A percentile compares a stretch with the other conserved stretches of the same genome.
Conservation (phyloP, 352 stramenopile genomes). For the Aphanomyces astaci region DNA sequence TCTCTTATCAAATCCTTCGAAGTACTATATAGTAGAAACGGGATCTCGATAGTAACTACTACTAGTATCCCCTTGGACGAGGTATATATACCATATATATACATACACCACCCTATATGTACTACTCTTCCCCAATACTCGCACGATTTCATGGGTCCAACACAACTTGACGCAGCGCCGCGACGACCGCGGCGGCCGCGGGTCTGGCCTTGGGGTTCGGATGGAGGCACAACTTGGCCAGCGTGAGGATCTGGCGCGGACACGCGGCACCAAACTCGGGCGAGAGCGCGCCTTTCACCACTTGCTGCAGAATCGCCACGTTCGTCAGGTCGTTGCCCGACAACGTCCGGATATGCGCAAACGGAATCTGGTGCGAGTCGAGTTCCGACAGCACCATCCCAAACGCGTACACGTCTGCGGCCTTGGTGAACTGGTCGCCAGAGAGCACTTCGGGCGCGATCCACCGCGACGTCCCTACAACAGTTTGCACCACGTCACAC, state of each 20-base stretch:
- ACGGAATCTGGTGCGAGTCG: slow-evolving; percentile 45
- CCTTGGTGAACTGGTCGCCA: slow-evolving; percentile 20
- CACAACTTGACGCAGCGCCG: neutral
- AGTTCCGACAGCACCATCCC: slow-evolving; percentile 34
- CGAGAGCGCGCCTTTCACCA: slow-evolving; percentile 1
- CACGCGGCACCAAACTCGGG: slow-evolving; percentile 4
- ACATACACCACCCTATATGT: too few relatives aligned
- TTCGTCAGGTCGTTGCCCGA: slow-evolving; percentile 20
- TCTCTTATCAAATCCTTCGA: too few relatives aligned
- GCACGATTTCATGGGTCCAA: neutral
- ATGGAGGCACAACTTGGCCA: slow-evolving; percentile 3
- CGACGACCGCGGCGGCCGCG: neutral
- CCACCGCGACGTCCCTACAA: slow-evolving; percentile 10
- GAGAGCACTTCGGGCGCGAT: slow-evolving; percentile 34
- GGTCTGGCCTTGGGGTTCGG: slow-evolving; percentile 13
- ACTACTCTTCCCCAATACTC: too few relatives aligned
- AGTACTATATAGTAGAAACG: too few relatives aligned
- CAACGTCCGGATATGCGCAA: slow-evolving; percentile 28
- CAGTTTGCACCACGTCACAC: neutral
- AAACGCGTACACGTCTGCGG: neutral
- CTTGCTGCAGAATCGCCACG: slow-evolving; percentile 1
- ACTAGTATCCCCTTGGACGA: too few relatives aligned
- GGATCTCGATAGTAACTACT: too few relatives aligned
- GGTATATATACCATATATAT: too few relatives aligned
- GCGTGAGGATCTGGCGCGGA: neutral